Evolutionary conservation across 73 alveolate species (phyloP).

Genomic region (Paramecium octaurelia): DNA sequence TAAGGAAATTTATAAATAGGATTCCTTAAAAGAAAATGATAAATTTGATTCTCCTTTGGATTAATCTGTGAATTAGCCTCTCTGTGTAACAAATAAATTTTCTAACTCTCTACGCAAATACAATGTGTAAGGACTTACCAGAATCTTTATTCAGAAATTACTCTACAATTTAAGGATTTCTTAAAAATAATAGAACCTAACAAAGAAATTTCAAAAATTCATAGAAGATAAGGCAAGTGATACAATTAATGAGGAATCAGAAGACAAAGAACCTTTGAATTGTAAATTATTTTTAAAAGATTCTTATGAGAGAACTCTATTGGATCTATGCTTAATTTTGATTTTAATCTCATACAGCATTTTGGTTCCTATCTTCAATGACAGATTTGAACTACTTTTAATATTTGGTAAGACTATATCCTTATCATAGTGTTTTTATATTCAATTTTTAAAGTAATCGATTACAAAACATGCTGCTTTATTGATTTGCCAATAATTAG

Average conservation of each 20-base stretch:
- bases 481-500: neutral
- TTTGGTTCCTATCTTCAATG: neutral
- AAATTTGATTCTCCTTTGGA: neutral
- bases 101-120: neutral
- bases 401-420: neutral
- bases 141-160: neutral
- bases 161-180: neutral
- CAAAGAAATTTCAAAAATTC: neutral
- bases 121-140: neutral
- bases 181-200: neutral
- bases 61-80: neutral
- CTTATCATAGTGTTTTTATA: neutral
- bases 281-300: neutral
- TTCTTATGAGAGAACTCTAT: neutral
- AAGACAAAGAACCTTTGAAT: neutral
- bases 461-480: neutral
- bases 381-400: neutral
- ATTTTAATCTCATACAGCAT: neutral
- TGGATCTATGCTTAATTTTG: neutral
- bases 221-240: constrained; percentile 1
- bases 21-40: neutral
- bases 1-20: neutral
- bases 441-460: neutral
- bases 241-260: neutral
- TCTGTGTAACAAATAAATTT: neutral